Evolutionary conservation across 441 rosid genomes (phyloP), one percentile per base, ranked within the genome.

Genomic region (Adansonia gregorii): DNA sequence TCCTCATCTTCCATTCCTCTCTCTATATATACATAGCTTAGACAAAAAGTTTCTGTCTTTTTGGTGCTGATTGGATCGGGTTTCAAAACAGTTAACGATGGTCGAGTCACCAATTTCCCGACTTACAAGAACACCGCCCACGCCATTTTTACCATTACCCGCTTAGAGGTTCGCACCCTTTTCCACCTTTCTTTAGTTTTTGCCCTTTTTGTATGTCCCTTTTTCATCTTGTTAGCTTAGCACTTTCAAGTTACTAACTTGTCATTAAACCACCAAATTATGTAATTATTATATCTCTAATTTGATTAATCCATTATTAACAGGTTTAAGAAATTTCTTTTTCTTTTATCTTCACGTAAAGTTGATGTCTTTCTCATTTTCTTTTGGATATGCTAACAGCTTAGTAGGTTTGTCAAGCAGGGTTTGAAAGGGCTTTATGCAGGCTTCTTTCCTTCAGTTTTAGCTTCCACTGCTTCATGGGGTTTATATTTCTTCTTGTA

Each of bases 341-440:
- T n/a, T 17, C 20, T 55, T 19, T 64, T 31, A 19, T 31, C 0
- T 19, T 14, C 20, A 31, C 9, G 75, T 35, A 8, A 72, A 54
- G 61, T 6, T 75, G 48, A 55, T 35, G 48, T 52, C 27, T 72
- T 35, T 72, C 49, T 24, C 7, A 3, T 6, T 70, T 48, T 49
- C 56, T 45, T 46, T 24, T 72, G 39, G 60, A 39, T 71, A 22
- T 27, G 54, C 49, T 67, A 35, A 39, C 12, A 15, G 2, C 4
- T 65, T 27, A 3, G 6, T 12, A 19, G 4, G 4, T 48, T 70
- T 78, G 12, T 77, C 72, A 39, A 74, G 49, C 82, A 94, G 97
- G 97, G 99, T 61, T 76, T 93, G 79, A 88, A 83, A 86, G 98
- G 99, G 76, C 92, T 94, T 75, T 95, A 92, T 81, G 95, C 98